Conservation (phyloP, 2,329 filamentous ascomycete species). For the Incumbomyces delicatus region DNA sequence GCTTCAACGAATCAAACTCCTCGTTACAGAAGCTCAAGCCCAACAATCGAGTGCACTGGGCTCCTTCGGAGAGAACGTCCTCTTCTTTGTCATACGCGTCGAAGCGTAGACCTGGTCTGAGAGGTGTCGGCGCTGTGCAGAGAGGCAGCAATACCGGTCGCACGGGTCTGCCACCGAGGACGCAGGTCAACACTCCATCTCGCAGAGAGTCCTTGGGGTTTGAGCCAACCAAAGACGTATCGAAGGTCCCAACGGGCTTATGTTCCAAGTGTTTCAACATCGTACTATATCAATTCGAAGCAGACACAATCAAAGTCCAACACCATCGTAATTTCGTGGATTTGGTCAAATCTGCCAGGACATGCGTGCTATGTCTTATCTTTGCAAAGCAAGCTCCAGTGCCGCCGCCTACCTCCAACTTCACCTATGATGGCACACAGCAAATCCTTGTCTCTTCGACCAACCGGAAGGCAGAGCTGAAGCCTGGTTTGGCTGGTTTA, state of each 20-base stretch:
- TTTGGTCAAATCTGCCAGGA: slow-evolving; percentile 2
- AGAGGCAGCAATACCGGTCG: neutral
- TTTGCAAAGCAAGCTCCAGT: slow-evolving; percentile 7
- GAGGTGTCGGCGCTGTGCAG: neutral
- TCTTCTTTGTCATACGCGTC: slow-evolving; percentile 2
- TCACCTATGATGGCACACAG: slow-evolving; percentile 5
- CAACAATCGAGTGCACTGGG: neutral
- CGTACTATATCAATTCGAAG: slow-evolving; percentile 1
- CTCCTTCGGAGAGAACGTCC: neutral
- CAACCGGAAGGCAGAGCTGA: neutral
- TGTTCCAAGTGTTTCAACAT: slow-evolving; percentile 8
- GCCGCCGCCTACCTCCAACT: slow-evolving; percentile 1
- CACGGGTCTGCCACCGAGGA: neutral
- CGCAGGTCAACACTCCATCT: neutral
- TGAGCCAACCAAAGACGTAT: neutral
- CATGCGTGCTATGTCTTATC: slow-evolving; percentile 3
- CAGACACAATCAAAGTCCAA: slow-evolving; percentile 1
- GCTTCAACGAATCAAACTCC: slow-evolving; percentile 1
- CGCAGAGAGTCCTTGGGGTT: neutral
- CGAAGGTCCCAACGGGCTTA: neutral
- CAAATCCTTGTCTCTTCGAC: slow-evolving; percentile 3
- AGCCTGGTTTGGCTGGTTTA: neutral
- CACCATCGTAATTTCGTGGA: slow-evolving; percentile 7
- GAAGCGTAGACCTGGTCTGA: neutral
- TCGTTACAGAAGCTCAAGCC: neutral